Percentiles rank a stretch among this genome's conserved stretches.
These are phyloP conservation scores for Colletotrichum sp. DNA, from an alignment of 2,329 filamentous ascomycete genomes.

Conservation along the genomic window DNA sequence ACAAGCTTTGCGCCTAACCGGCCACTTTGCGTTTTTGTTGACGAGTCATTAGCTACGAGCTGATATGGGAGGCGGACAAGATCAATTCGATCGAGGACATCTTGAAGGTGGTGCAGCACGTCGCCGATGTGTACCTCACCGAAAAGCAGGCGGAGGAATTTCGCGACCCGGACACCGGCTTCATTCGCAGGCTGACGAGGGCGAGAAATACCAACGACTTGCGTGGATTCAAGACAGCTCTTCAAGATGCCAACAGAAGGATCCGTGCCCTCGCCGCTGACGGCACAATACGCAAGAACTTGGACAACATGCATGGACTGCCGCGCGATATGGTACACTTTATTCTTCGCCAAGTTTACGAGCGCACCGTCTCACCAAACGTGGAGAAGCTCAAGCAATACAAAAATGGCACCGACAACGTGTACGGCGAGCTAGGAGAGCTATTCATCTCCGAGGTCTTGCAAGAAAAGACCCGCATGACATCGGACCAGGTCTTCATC, in stretches of 20 bases:
- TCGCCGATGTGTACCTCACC: constrained; percentile 80
- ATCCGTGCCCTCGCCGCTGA: constrained; percentile 70
- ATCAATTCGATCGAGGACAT: constrained; percentile 80
- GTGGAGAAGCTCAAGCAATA: constrained; percentile 86
- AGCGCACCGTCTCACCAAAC: constrained; percentile 88
- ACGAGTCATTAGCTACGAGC: constrained; percentile 61
- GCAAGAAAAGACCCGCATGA: constrained; percentile 75
- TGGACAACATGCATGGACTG: constrained; percentile 72
- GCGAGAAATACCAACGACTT: constrained; percentile 71
- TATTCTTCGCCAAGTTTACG: constrained; percentile 87
- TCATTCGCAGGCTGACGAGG: constrained; percentile 78
- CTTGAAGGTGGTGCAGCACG: constrained; percentile 69
- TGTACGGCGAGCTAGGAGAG: constrained; percentile 91
- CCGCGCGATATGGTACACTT: constrained; percentile 77
- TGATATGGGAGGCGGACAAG: constrained; percentile 79
- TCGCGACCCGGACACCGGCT: constrained; percentile 73
- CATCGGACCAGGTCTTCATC: constrained; percentile 85
- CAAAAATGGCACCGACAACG: constrained; percentile 88
- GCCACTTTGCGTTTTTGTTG: constrained; percentile 29
- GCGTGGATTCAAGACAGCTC: constrained; percentile 72
- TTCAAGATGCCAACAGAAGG: constrained; percentile 79
- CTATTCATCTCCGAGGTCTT: constrained; percentile 86
- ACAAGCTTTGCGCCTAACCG: constrained; percentile 6
- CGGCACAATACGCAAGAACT: constrained; percentile 74
- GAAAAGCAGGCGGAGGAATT: constrained; percentile 71